These are phyloP conservation scores for Straminergon stramineum DNA, from an alignment of 225 moss, liverwort and hornwort genomes.

Conservation along the genomic window DNA sequence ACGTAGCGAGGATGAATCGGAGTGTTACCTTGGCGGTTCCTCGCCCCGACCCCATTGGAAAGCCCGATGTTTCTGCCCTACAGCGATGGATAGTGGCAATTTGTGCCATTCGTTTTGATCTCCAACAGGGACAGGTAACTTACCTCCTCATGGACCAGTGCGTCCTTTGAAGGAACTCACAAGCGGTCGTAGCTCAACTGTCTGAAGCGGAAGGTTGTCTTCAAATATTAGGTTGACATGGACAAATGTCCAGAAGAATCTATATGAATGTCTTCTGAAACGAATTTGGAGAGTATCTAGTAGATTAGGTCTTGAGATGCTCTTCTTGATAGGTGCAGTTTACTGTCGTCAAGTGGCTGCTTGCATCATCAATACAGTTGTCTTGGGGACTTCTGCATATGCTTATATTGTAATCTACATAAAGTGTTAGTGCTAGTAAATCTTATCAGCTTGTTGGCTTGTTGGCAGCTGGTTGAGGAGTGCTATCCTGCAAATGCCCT, in stretches of 20 bases:
- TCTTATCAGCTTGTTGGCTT: constrained; percentile 9
- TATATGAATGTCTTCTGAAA: not conserved
- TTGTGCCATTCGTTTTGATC: constrained; percentile 94
- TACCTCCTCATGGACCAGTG: not conserved
- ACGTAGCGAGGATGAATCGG: constrained; percentile 65
- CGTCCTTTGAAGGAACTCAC: not conserved
- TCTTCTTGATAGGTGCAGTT: not conserved
- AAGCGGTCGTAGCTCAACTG: not conserved
- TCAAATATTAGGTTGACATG: not conserved
- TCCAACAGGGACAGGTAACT: constrained; percentile 92
- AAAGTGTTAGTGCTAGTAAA: not conserved
- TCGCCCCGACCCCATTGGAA: constrained; percentile 53
- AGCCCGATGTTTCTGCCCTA: constrained; percentile 63
- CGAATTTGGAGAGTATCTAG: not conserved
- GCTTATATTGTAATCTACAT: not conserved
- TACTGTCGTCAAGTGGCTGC: not conserved
- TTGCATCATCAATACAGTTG: not conserved
- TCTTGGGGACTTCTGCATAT: not conserved
- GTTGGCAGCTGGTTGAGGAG: constrained; percentile 74
- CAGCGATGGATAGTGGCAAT: constrained; percentile 90
- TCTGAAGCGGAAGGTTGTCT: not conserved
- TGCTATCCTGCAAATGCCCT: constrained; percentile 84
- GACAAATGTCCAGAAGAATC: not conserved
- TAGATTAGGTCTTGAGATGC: not conserved
- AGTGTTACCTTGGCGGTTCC: constrained; percentile 49